Percentiles rank a stretch among this genome's conserved stretches.
These are phyloP conservation scores for Penicillium sp. DNA, from an alignment of 2,329 filamentous ascomycete genomes.

Conservation along the genomic window DNA sequence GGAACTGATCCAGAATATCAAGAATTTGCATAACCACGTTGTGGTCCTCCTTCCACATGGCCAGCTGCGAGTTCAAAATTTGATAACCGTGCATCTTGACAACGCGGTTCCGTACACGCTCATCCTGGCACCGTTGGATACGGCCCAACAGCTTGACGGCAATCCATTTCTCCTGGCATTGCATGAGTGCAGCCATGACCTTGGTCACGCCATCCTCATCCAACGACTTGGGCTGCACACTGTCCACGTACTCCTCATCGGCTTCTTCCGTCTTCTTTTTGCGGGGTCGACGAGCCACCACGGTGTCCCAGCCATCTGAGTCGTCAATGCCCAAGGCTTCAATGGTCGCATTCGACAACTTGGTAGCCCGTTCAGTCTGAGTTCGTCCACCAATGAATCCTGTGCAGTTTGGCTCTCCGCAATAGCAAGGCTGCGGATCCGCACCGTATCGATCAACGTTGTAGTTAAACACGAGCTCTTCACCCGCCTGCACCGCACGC, in stretches of 20 bases:
- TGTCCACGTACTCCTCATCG: slow-evolving; percentile 94
- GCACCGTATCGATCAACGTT: slow-evolving; percentile 98
- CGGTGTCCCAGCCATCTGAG: slow-evolving; percentile 86
- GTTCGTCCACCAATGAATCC: slow-evolving; percentile 98
- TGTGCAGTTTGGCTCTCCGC: slow-evolving; percentile 89
- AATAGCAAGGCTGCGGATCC: slow-evolving; percentile 96
- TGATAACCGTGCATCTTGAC: slow-evolving; percentile 97
- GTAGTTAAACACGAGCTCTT: slow-evolving; percentile 98
- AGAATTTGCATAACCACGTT: slow-evolving; percentile 89
- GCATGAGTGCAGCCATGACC: slow-evolving; percentile 95
- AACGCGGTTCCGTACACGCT: slow-evolving; percentile 82
- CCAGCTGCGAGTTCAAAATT: slow-evolving; percentile 84
- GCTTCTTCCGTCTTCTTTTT: slow-evolving; percentile 92
- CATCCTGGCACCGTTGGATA: slow-evolving; percentile 83
- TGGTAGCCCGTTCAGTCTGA: slow-evolving; percentile 92
- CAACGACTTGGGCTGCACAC: slow-evolving; percentile 76
- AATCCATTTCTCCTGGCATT: slow-evolving; percentile 99
- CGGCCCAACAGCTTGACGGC: slow-evolving; percentile 90
- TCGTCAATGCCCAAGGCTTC: slow-evolving; percentile 96
- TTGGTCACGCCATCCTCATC: slow-evolving; percentile 85
- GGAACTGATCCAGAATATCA: slow-evolving; percentile 84
- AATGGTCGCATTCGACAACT: slow-evolving; percentile 84
- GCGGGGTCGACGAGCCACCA: slow-evolving; percentile 83
- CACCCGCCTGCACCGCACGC: slow-evolving; percentile 80
- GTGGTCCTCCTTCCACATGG: slow-evolving; percentile 82